Evolutionary conservation across 78 protist genomes (phyloP), one percentile per base, ranked within the genome.

Genomic region (Bodo saltans): DNA sequence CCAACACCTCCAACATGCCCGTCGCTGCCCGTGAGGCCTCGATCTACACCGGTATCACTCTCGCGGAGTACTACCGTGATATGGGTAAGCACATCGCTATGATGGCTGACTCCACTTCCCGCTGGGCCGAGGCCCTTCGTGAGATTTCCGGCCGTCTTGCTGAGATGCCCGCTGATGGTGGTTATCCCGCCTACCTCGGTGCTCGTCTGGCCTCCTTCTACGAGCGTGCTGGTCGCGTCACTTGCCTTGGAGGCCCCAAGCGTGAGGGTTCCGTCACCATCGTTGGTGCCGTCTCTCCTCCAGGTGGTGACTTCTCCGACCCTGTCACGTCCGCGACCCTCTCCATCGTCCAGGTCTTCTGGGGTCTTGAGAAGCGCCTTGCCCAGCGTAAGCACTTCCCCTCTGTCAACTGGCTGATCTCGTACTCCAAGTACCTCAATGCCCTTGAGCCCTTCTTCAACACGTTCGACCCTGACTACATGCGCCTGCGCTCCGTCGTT

Each of bases 351-450:
- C 99, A 98, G 90, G 98, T 94, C 60, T 99, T 99, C 92, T 98
- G 99, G 99, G 99, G 99, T 73, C 90, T 98, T 34, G 98, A 95
- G 92, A 97, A 97, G 94, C 92, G 94, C 91, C 91, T 97, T 1
- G 99, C 99, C 32, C 99, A 98, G 92, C 92, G 99, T 78, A 99
- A 99, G 97, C 99, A 99, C 88, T 99, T 99, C 97, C 99, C 99
- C 32, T 92, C 99, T 0, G 94, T 99, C 89, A 95, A 98, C 92
- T 99, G 99, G 99, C 68, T 79, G 28, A 53, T 88, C 37, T 88
- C 95, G 35, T 96, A 94, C 95, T 90, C 95, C 39, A 97, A 96
- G 91, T 98, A 97, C 95, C 70, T 37, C 76, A 79, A 86, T 21
- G 72, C 96, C 34, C 92, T 98, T 38, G 95, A 92, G 75, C 75